Evolutionary conservation across 2,329 filamentous ascomycete species (phyloP), one percentile per base, ranked within the genome.

Genomic region (Esteya vermicola): DNA sequence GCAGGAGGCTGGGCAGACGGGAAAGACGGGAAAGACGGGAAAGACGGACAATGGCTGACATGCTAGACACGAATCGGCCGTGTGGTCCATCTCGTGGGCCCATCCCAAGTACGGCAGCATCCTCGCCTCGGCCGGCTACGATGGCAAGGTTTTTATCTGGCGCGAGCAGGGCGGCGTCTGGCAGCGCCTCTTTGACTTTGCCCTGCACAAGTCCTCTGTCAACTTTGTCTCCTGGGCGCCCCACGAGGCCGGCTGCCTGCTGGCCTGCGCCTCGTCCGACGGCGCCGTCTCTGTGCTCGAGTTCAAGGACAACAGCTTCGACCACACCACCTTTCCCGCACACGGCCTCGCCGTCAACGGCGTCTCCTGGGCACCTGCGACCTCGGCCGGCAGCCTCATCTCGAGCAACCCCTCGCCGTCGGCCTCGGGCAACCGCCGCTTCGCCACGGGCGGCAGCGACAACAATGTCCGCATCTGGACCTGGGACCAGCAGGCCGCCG

Each of bases 81-180:
- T 98, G 43, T 98, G 91, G 91, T 93, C 85, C 59, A 85, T 96
- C 43, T 82, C 88, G 52, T 98, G 91, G 91, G 88, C 89, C 36
- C 91, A 98, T 57, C 91, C 91, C 47, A 96, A 98, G 60, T 96
- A 93, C 62, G 91, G 91, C 65, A 95, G 89, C 59, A 95, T 98
- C 56, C 80, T 98, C 45, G 91, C 91, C 41, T 93, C 85, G 46
- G 85, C 86, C 38, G 85, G 84, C 49, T 98, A 95, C 66, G 91
- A 98, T 62, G 91, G 89, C 62, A 94, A 94, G 63, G 89, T 98
- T 49, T 78, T 96, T 60, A 93, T 98, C 70, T 98, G 89, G 86
- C 85, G 88, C 59, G 91, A 98, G 63, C 81, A 88, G 59, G 67
- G 63, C 51, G 72, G 68, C 50, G 67, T 74, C 52, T 86, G 81